phyloP scores from a whole-genome alignment of 495 filamentous ascomycete genomes.

The Penicillium cataractarum region DNA sequence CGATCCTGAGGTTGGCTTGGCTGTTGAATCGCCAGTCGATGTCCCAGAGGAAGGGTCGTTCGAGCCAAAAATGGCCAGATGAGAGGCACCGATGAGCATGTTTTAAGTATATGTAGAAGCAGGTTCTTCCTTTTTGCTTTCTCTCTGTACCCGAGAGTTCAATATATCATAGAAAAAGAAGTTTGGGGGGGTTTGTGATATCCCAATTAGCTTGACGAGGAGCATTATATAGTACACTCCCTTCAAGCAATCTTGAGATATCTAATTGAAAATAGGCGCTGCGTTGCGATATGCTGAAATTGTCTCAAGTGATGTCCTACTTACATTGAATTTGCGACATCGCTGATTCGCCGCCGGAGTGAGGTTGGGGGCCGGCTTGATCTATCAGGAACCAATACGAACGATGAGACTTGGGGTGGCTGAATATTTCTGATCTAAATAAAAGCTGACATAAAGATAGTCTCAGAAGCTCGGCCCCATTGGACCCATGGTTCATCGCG shows the following conservation, averaged over 20 bases:
- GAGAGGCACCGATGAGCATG: conserved; percentile 1
- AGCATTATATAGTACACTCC: not conserved
- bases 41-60: not conserved
- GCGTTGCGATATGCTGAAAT: not conserved
- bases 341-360: not conserved
- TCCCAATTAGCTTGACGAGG: not conserved
- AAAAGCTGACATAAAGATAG: not conserved
- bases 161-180: not conserved
- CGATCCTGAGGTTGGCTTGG: not conserved
- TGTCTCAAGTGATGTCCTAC: not conserved
- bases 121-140: not conserved
- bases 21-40: not conserved
- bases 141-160: not conserved
- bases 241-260: not conserved
- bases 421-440: not conserved
- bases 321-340: not conserved
- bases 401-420: not conserved
- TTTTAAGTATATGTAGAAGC: not conserved
- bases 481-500: too few relatives aligned
- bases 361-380: not conserved
- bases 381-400: not conserved
- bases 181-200: not conserved
- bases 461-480: not conserved
- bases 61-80: not conserved
- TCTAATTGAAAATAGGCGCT: not conserved